Evolutionary conservation across 2,329 filamentous ascomycete species (phyloP).

Genomic region (Trichoderma harzianum): DNA sequence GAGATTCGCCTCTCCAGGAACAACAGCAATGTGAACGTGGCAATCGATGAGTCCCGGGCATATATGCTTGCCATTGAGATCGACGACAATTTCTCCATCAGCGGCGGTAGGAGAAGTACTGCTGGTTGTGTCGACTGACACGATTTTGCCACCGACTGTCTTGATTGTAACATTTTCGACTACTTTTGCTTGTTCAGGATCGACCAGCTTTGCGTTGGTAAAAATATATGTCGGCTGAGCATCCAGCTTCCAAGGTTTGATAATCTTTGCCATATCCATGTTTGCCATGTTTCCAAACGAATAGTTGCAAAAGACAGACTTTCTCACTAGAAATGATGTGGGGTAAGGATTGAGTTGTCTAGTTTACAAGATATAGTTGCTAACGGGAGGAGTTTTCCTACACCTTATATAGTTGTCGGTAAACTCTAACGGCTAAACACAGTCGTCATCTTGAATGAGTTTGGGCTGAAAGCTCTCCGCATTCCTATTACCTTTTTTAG

Average conservation of each 20-base stretch:
- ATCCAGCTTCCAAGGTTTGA: conserved; percentile 24
- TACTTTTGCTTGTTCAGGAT: conserved; percentile 35
- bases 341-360: neutral
- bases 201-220: conserved; percentile 43
- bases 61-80: conserved; percentile 28
- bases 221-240: conserved; percentile 32
- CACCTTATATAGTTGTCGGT: neutral
- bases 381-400: neutral
- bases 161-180: conserved; percentile 34
- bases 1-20: conserved; percentile 28
- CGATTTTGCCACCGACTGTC: neutral
- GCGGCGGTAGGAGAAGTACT: neutral
- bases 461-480: neutral
- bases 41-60: conserved; percentile 32
- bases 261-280: conserved; percentile 10
- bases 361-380: neutral
- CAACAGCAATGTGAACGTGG: conserved; percentile 32
- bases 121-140: neutral
- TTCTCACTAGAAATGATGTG: neutral
- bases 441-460: neutral
- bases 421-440: neutral
- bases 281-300: neutral
- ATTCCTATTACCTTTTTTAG: neutral
- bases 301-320: neutral
- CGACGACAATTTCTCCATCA: conserved; percentile 19